Base-by-base conservation (phyloP, 208 protist genomes). In the Leishmania martiniquensis region DNA sequence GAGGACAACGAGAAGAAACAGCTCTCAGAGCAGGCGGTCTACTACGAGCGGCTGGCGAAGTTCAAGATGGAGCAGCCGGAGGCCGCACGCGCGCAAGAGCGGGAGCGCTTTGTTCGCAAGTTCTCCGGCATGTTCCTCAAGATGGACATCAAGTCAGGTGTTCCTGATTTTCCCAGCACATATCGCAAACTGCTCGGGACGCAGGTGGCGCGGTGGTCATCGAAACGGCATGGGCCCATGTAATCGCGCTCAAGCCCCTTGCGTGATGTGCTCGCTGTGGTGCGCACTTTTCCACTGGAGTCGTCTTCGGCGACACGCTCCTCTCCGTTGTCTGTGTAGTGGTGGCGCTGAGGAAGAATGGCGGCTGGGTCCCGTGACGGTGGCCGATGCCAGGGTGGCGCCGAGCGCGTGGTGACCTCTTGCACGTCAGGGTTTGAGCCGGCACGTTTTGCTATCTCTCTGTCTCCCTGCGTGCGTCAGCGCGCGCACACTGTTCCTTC, bases 41-140 rank as follows among this genome's bases (percentile, higher is more conserved):
- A 97, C 85, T 97, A 97, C 83, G 95, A 98, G 81, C 87, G 93
- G 0, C 78, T 98, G 57, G 89, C 91, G 20, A 94, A 95, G 86
- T 98, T 98, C 76, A 98, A 98, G 84, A 83, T 94, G 82, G 93
- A 98, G 85, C 95, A 98, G 72, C 93, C 93, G 12, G 91, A 98
- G 87, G 91, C 92, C 12, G 93, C 95, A 12, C 90, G 93, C 17
- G 91, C 85, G 76, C 81, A 94, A 75, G 95, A 96, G 86, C 88
- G 95, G 44, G 86, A 95, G 76, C 85, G 91, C 34, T 96, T 96
- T 74, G 88, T 98, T 63, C 91, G 95, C 42, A 96, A 96, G 87
- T 96, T 96, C 73, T 95, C 91, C 22, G 95, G 93, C 34, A 94
- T 98, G 89, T 98, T 97, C 81, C 91, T 94, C 49, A 97, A 96